Evolutionary conservation across 805 yeast species (phyloP), one percentile per base, ranked within the genome.

Genomic region (Myxozyma monticola): DNA sequence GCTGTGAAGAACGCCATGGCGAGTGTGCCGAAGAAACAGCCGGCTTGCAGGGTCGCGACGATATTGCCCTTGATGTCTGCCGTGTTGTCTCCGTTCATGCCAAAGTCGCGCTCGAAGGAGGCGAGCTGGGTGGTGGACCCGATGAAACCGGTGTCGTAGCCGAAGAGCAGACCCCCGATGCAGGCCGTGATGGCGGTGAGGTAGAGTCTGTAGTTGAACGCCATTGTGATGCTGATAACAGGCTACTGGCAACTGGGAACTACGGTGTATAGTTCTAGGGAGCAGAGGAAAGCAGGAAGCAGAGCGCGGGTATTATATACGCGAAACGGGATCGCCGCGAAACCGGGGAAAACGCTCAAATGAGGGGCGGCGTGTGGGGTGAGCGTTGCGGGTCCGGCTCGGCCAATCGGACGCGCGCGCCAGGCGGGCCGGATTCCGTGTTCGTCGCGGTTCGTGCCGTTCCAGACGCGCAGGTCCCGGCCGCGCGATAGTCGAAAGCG

Each of bases 91-190:
- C 59, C 47, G 47, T 65, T 71, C 38, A 76, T 56, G 14, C 73
- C 76, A 60, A 78, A 78, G 59, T 75, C 79, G 2, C 53, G 44
- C 49, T 67, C 60, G 62, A 78, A 78, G 2, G 78, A 72, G 7
- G 61, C 65, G 38, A 78, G 64, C 0, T 76, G 64, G n/a, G 76
- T 72, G 4, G 78, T 73, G n/a, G 78, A 76, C 9, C 81, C 82
- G 42, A 77, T 75, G 62, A 76, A 77, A 5, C 80, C 81, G 33
- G 79, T 74, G 57, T 78, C 83, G 60, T 78, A 78, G 12, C 82
- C 82, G 48, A 77, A 75, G 48, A 75, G 71, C 21, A 75, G 67
- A 12, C 81, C 78, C 5, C 77, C 81, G 28, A 74, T 65, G 1
- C 77, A 73, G 4, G 78, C 77, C 9, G 75, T 67, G 25, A 75